Base-by-base conservation (phyloP, 148 eudicot species). In the Talinum fruticosum region DNA sequence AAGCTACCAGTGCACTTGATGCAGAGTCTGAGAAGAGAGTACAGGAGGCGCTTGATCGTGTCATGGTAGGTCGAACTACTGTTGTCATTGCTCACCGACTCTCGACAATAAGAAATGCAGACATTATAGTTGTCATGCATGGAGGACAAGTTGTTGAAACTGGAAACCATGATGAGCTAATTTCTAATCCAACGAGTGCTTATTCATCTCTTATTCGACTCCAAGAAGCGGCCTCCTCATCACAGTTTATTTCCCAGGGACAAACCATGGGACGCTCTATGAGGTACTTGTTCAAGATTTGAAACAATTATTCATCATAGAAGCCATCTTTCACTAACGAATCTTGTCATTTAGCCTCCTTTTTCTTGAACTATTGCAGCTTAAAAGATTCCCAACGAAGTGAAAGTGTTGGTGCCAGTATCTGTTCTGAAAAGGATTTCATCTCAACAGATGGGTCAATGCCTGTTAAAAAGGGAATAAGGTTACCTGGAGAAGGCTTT, bases 1-100 rank as follows among this genome's bases (percentile, higher is more conserved):
- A 95, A 86, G 99, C 99, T 26, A 95, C 99, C 28, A 95, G 99
- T 81, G 99, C 99, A 53, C 94, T 95, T 67, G 99, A 95, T 81
- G 92, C 97, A 2, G 99, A 90, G 84, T 95, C 97, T 35, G 99
- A 95, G 82, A 95, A 90, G 85, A 91, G 94, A 80, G 97, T 95
- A 18, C 99, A 95, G 77, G 94, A 89, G 83, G 99, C 99, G 19
- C 94, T 95, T 73, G 99, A 95, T 74, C 99, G 94, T 73, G 97
- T 93, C 72, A 95, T 95, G 99, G 94, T 95, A 75, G 99, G 99
- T 59, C 82, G 97, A 61, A 95, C 99, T 71, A 95, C 97, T 53
- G 82, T 95, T 10, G 83, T 95, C 41, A 97, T 95, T 59, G 99
- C 99, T 38, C 99, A 95, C 77, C 90, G 99, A 29, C 89, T 95